A percentile compares a stretch with the other conserved stretches of the same genome.
phyloP scores from a whole-genome alignment of 805 yeast species.

The Saccharomycopsis sp. region DNA sequence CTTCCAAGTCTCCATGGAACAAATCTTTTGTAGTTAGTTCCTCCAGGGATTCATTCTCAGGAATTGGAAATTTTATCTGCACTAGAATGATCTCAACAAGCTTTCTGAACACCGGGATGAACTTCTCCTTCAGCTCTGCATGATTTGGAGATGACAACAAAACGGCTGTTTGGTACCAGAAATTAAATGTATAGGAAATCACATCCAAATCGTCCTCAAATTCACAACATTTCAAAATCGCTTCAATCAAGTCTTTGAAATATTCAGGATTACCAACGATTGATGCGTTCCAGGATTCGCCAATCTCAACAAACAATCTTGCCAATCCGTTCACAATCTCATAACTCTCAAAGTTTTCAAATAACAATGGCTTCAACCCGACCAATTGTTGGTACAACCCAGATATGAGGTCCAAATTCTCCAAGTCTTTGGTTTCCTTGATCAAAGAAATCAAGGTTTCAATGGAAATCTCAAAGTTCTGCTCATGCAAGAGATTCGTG shows the following conservation, averaged over 20 bases:
- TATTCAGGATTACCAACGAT: conserved; percentile 63
- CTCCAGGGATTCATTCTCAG: conserved; percentile 21
- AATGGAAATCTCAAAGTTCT: conserved; percentile 63
- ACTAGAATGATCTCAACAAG: conserved; percentile 52
- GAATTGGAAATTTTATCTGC: conserved; percentile 69
- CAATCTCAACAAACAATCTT: conserved; percentile 80
- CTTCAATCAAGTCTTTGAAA: conserved; percentile 66
- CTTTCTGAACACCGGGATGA: conserved; percentile 46
- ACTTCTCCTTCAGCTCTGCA: conserved; percentile 28
- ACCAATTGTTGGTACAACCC: conserved; percentile 59
- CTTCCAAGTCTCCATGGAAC: conserved; percentile 64
- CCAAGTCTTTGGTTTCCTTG: conserved; percentile 72
- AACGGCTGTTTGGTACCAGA: conserved; percentile 81
- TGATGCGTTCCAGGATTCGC: conserved; percentile 89
- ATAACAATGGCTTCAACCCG: conserved; percentile 44
- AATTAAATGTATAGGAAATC: conserved; percentile 82
- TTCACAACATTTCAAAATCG: conserved; percentile 60
- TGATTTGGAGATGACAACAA: conserved; percentile 33
- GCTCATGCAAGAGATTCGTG: conserved; percentile 43
- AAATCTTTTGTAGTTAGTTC: conserved; percentile 28
- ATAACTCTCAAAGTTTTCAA: conserved; percentile 22
- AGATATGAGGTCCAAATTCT: conserved; percentile 46
- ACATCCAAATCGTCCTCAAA: conserved; percentile 80
- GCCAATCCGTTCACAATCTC: conserved; percentile 64
- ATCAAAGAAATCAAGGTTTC: conserved; percentile 81